These are phyloP conservation scores for Candida boidinii DNA, from an alignment of 805 yeast genomes.

Conservation along the genomic window DNA sequence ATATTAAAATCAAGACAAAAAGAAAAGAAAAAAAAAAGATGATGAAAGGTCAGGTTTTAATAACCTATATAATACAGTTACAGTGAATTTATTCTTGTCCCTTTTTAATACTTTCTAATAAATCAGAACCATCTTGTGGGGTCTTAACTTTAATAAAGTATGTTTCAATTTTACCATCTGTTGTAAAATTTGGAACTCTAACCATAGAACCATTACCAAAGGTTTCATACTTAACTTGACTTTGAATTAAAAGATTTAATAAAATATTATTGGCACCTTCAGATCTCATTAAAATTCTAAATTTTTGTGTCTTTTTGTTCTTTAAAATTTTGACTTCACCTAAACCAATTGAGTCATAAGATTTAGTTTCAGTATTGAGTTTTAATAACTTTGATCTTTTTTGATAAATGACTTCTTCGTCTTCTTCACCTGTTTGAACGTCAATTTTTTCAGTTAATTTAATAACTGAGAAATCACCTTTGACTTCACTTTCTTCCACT, in stretches of 20 bases:
- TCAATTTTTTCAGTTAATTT: conserved; percentile 43
- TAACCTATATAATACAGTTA: background rate
- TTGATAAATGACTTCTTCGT: conserved; percentile 54
- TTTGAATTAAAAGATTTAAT: conserved; percentile 55
- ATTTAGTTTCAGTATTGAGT: conserved; percentile 41
- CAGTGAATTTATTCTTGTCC: conserved; percentile 10
- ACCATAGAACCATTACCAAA: conserved; percentile 61
- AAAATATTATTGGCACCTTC: conserved; percentile 82
- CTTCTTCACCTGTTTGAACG: conserved; percentile 76
- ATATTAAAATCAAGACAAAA: too few species aligned
- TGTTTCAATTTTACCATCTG: conserved; percentile 51
- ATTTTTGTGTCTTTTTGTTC: conserved; percentile 48
- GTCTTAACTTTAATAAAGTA: conserved; percentile 74
- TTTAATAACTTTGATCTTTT: conserved; percentile 68
- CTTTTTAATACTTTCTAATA: conserved; percentile 25
- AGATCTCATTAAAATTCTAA: conserved; percentile 73
- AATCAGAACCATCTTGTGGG: conserved; percentile 52
- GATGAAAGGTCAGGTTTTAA: too few species aligned
- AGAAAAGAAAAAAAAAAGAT: too few species aligned
- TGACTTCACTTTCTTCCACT: conserved; percentile 27
- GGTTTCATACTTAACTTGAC: conserved; percentile 49
- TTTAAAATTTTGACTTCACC: conserved; percentile 75
- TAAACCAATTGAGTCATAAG: conserved; percentile 59
- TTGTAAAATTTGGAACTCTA: conserved; percentile 54
- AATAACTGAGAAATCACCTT: conserved; percentile 38